Base-by-base conservation (phyloP, 1,139 yeast genomes). In the Saccharomyces hybrid region DNA sequence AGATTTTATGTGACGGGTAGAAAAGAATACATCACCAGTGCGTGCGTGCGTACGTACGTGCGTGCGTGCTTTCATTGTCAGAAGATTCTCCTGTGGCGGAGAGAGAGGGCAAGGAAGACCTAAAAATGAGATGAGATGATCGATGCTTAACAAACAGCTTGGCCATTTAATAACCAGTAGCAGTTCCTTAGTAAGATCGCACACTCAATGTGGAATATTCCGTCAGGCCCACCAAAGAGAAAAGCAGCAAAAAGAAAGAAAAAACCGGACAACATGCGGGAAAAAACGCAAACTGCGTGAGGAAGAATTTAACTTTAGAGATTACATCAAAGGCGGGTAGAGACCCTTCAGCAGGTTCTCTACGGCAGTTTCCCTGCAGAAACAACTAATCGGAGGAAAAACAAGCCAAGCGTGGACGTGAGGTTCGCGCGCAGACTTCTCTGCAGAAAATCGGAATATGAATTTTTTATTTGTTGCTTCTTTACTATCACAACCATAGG, bases 71-170 rank as follows among this genome's bases (percentile, higher is more conserved):
- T 31, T 31, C 34, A 31, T 31, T 31, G 34, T 31, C 2, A 1
- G 34, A 31, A 31, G 34, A 31, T 31, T 31, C 34, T 31, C 41
- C 16, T 14, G 25, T 51, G 49, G 61, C 34, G 53, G 55, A 44
- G 55, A 60, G 23, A 19, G 23, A 19, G 23, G 16, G n/a, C 34
- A 31, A 31, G 34, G 4, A 31, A 31, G 34, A 31, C 34, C 34
- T 31, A 31, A 31, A 31, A 31, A 31, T 31, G 34, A 19, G 23
- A 19, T 19, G 23, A 31, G 34, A 31, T 31, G 34, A 31, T 31
- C 14, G 34, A 31, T 31, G 14, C 34, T 31, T 31, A 31, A 31
- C 34, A 31, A 31, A 31, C 34, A 0, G 34, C 34, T 31, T 1
- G 1, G 34, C 34, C 34, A 31, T 31, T 1, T 0, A 1, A 31